phyloP scores from a whole-genome alignment of 768 basidiomycete genomes.

The Clitopilus hobsonii region DNA sequence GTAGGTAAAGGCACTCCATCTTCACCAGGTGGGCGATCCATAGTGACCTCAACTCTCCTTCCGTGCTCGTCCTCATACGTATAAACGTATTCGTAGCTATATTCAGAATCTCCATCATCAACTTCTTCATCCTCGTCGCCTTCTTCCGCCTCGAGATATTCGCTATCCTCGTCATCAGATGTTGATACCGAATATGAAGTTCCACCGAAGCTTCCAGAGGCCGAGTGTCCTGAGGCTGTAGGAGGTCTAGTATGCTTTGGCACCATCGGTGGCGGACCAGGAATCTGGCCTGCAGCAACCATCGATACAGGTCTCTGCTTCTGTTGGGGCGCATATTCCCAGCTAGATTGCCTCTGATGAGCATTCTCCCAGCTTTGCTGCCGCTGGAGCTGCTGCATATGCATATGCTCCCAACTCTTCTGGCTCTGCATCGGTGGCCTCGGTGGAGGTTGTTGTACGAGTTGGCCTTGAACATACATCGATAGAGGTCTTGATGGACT shows the following conservation, averaged over 20 bases:
- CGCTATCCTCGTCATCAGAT: constrained; percentile 19
- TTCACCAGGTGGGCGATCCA: neutral
- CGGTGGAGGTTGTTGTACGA: neutral
- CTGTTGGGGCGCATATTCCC: neutral
- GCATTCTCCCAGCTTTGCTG: neutral
- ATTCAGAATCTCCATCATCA: constrained; percentile 18
- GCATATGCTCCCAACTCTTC: neutral
- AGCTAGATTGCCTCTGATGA: neutral
- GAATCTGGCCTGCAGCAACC: neutral
- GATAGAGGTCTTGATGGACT: neutral
- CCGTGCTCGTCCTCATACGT: constrained; percentile 7
- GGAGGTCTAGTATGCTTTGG: neutral
- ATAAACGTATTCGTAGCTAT: constrained; percentile 8
- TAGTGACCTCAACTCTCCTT: neutral
- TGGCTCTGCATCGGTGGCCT: neutral
- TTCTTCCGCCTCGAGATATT: constrained; percentile 14
- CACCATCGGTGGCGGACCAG: neutral
- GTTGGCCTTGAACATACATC: neutral
- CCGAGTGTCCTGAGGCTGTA: neutral
- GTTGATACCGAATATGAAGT: constrained; percentile 2
- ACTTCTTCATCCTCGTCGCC: constrained; percentile 7
- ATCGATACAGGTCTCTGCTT: neutral
- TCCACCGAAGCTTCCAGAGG: neutral
- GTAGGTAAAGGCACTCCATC: neutral
- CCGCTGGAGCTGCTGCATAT: neutral